Base-by-base conservation (phyloP, 148 eudicot genomes). In the Camellia granthamiana region DNA sequence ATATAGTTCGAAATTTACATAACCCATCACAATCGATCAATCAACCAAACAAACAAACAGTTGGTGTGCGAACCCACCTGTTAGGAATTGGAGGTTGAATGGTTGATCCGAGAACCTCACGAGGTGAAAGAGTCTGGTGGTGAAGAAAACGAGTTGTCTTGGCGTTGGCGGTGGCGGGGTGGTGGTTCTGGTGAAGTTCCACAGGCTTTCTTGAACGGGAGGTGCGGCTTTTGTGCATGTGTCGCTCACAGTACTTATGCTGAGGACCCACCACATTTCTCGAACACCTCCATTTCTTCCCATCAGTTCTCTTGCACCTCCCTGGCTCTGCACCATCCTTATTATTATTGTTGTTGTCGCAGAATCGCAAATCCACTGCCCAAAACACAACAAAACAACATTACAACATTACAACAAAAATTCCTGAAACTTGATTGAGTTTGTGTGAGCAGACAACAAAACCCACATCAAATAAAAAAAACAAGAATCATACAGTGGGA, bases 171-270 rank as follows among this genome's bases (percentile, higher is more conserved):
- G 1, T 51, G 79, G 13, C 74, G 76, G 1, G 43, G 30, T 71
- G 79, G 38, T 54, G 59, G 68, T 83, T 67, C 42, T 82, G 77
- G 81, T 84, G 87, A 51, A 78, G 76, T 94, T 94, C 98, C 98
- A 94, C 98, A 90, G 79, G 97, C 98, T 94, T 94, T 94, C 98
- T 94, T 94, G 97, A 94, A 94, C 98, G 95, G 84, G 97, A 90
- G 38, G 38, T 30, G 79, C 97, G 92, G 77, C 95, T 92, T 86
- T 93, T 88, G 78, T 94, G 90, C 84, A 92, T 75, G 82, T 94
- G 98, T 72, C 93, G 95, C 87, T 94, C 97, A 66, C 98, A 94
- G 89, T 94, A 94, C 77, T 89, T 94, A 38, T 89, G 91, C 19
- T 86, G 81, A 30, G 98, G 95, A 76, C 90, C 95, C 83, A 89